Evolutionary conservation across 805 yeast species (phyloP), one percentile per base, ranked within the genome.

Genomic region (Wickerhamiella cacticola): DNA sequence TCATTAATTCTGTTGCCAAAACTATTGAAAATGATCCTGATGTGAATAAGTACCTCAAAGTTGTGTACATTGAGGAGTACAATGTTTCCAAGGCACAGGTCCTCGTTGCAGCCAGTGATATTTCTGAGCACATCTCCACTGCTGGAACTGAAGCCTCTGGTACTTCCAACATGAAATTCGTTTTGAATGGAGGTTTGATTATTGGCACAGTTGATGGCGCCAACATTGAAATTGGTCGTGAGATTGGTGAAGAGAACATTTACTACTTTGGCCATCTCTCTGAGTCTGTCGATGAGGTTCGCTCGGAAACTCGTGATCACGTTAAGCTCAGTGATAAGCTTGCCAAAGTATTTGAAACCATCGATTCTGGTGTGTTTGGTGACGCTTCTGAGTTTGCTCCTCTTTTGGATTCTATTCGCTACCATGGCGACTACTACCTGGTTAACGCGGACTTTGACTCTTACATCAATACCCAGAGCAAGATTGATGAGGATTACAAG

Each of bases 61-160:
- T 86, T 48, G 86, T 82, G 33, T 87, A 83, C 61, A 74, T 87
- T 56, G 94, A 95, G 31, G 96, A 88, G 64, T 87, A 87, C 68
- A 87, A 87, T 58, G 96, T 88, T 34, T 82, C 94, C 29, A 88
- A 87, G 65, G 96, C 96, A 1, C 95, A 88, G 68, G 75, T 86
- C 50, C 84, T 87, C 59, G 74, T 78, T 55, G 95, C 96, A 22
- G 96, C 89, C 18, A 79, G 89, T 40, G 96, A 87, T 63, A 70
- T 87, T 58, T 81, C 92, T 41, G 92, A 87, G 68, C 96, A 87
- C 68, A 87, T 87, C 55, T 87, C 96, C 12, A 87, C 96, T 38
- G 96, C 96, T 7, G 96, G 96, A 57, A 87, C 96, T 24, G 96
- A 87, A 64, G 96, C 95, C 19, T 82, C 94, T 0, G 96, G 96